phyloP scores from a whole-genome alignment of 148 eudicot species.

The Cornus controversa region DNA sequence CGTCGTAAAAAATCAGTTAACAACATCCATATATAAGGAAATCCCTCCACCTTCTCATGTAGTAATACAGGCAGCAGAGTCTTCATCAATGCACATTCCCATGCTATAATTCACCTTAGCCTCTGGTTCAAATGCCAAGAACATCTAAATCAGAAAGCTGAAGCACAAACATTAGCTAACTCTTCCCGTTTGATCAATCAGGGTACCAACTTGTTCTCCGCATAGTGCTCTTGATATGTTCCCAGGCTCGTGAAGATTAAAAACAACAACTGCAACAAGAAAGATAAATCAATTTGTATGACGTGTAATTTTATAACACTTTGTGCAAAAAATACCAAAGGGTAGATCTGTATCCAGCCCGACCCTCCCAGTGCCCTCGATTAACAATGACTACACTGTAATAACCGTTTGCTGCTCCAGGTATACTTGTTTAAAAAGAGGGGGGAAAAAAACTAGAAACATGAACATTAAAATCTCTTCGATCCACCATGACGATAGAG shows the following conservation, averaged over 20 bases:
- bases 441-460: not conserved
- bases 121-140: not conserved
- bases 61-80: not conserved
- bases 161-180: slow-evolving; percentile 36
- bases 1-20: not conserved
- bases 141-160: not conserved
- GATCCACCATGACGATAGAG: too few relatives aligned
- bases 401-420: too few relatives aligned
- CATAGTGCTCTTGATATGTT: slow-evolving; percentile 88
- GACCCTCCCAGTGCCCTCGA: not conserved
- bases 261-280: slow-evolving; percentile 62
- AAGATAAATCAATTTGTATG: not conserved
- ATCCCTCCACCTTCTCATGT: not conserved
- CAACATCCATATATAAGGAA: too few relatives aligned
- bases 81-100: not conserved
- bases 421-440: too few relatives aligned
- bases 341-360: too few relatives aligned
- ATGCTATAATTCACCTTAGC: not conserved
- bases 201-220: slow-evolving; percentile 84
- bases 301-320: not conserved
- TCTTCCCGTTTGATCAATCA: slow-evolving; percentile 77
- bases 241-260: slow-evolving; percentile 86
- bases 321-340: not conserved
- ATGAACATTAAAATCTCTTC: not conserved
- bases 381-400: too few relatives aligned